These are phyloP conservation scores for Ceratonia siliqua DNA, from an alignment of 306 rosid species.

Conservation along the genomic window DNA sequence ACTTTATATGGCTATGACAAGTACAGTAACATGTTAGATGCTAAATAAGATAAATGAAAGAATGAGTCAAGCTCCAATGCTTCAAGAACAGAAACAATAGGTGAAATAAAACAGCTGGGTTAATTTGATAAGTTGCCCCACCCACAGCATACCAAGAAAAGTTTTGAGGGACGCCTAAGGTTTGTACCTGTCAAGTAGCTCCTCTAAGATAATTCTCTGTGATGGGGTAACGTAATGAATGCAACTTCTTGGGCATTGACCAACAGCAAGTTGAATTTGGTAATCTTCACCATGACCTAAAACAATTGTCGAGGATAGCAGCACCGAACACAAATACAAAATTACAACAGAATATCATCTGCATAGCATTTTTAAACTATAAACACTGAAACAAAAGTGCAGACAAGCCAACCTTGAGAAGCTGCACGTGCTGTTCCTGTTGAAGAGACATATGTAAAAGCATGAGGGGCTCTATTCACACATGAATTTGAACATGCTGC, in stretches of 20 bases:
- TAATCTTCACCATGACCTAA: slow-evolving; percentile 77
- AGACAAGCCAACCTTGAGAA: slow-evolving; percentile 70
- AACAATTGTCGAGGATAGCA: slow-evolving; percentile 7
- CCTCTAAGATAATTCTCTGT: slow-evolving; percentile 85
- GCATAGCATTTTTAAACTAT: background rate
- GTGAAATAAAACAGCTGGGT: background rate
- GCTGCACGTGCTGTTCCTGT: slow-evolving; percentile 77
- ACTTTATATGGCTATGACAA: background rate
- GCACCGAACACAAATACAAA: background rate
- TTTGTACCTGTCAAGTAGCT: slow-evolving; percentile 73
- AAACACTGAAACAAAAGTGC: slow-evolving; percentile 4
- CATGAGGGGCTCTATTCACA: slow-evolving; percentile 81
- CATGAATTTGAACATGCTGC: slow-evolving; percentile 90
- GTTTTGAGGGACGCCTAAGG: background rate
- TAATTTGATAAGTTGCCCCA: slow-evolving; percentile 1
- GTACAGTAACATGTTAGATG: background rate
- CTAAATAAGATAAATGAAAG: slow-evolving; percentile 11
- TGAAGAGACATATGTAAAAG: slow-evolving; percentile 63
- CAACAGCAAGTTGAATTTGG: slow-evolving; percentile 81
- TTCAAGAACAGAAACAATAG: background rate
- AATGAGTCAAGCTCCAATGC: background rate
- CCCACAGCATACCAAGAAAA: background rate
- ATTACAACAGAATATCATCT: background rate
- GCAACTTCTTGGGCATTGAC: slow-evolving; percentile 94
- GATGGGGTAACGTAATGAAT: slow-evolving; percentile 89